phyloP scores from a whole-genome alignment of 2,329 filamentous ascomycete genomes.

The Colletotrichum sp. region DNA sequence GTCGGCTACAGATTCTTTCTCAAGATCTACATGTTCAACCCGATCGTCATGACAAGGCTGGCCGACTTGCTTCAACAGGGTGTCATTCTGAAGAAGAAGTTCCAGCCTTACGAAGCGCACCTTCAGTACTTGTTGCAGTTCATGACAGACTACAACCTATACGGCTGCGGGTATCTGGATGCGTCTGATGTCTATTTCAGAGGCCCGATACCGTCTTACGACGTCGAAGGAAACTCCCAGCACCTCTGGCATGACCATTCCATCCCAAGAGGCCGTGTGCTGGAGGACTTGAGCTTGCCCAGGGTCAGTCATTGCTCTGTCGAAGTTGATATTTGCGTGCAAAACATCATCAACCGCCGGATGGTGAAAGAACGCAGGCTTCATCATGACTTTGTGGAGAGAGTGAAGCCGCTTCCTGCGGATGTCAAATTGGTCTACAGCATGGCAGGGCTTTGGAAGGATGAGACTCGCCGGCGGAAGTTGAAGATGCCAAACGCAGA shows the following conservation, averaged over 20 bases:
- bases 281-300: constrained; percentile 68
- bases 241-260: constrained; percentile 84
- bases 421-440: constrained; percentile 89
- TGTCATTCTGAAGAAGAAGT: constrained; percentile 78
- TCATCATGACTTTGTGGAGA: constrained; percentile 88
- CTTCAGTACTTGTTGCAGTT: constrained; percentile 92
- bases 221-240: constrained; percentile 61
- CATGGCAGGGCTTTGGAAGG: constrained; percentile 91
- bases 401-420: constrained; percentile 62
- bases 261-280: constrained; percentile 63
- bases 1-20: constrained; percentile 91
- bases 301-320: constrained; percentile 87
- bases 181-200: constrained; percentile 75
- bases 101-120: constrained; percentile 95
- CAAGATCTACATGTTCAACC: constrained; percentile 94
- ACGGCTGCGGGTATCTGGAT: constrained; percentile 88
- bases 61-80: constrained; percentile 89
- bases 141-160: constrained; percentile 98
- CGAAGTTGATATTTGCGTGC: constrained; percentile 87
- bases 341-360: constrained; percentile 84
- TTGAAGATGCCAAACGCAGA: constrained; percentile 69
- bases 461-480: constrained; percentile 83
- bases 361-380: constrained; percentile 78
- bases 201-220: constrained; percentile 72
- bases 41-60: constrained; percentile 83